A percentile compares a stretch with the other conserved stretches of the same genome.
Conservation (phyloP, 306 rosid species). For the Hippophae tibetana region DNA sequence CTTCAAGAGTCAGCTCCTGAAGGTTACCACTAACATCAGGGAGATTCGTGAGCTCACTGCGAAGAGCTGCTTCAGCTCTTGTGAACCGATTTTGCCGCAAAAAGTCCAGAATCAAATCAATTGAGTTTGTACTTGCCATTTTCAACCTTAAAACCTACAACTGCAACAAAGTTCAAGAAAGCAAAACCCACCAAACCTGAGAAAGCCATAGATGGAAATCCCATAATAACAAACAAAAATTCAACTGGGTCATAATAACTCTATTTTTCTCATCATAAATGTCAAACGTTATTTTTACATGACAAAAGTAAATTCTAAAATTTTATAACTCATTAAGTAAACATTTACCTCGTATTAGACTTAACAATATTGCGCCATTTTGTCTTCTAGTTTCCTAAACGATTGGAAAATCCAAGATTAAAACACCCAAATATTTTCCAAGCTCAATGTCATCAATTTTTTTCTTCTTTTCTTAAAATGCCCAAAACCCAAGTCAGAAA, state of each 20-base stretch:
- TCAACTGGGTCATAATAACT: constrained; percentile 11
- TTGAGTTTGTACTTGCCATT: constrained; percentile 73
- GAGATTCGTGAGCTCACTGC: constrained; percentile 59
- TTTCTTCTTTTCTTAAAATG: too few species aligned
- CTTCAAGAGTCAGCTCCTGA: constrained; percentile 63
- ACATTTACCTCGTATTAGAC: constrained; percentile 44
- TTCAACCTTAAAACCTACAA: constrained; percentile 44
- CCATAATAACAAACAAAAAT: constrained; percentile 12
- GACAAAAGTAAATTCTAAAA: neutral
- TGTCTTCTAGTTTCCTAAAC: constrained; percentile 39
- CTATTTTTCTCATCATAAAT: constrained; percentile 9
- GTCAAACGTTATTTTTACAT: neutral
- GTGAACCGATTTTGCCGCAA: constrained; percentile 66
- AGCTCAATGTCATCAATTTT: too few species aligned
- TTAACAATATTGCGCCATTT: constrained; percentile 38
- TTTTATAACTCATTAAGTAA: constrained; percentile 4
- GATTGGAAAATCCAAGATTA: constrained; percentile 26
- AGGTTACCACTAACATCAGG: constrained; percentile 65
- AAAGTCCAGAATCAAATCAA: constrained; percentile 79
- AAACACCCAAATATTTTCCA: constrained; percentile 15
- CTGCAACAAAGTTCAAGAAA: constrained; percentile 6
- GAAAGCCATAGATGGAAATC: constrained; percentile 22
- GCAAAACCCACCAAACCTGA: constrained; percentile 19
- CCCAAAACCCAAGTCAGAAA: too few species aligned
- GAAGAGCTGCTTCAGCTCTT: constrained; percentile 87